Percentiles rank a stretch among this genome's conserved stretches.
Conservation (phyloP, 805 yeast genomes). For the Wickerhamomyces queroliae region DNA sequence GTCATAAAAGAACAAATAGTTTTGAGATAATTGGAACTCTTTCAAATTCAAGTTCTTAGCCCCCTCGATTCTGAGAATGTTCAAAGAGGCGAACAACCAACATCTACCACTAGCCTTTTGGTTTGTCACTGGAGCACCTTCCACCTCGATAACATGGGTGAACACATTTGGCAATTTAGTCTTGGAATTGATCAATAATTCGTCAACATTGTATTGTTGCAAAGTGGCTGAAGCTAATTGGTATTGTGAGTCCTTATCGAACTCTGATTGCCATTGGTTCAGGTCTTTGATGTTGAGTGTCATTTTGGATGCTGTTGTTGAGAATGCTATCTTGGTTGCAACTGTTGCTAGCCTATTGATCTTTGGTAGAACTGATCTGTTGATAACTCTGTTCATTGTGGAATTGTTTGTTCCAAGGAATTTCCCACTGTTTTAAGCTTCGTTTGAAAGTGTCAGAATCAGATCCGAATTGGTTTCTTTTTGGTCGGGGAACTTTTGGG, state of each 20-base stretch:
- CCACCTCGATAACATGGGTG: constrained; percentile 35
- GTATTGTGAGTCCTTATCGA: constrained; percentile 23
- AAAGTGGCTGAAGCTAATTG: constrained; percentile 29
- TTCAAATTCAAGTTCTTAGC: constrained; percentile 58
- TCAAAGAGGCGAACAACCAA: constrained; percentile 85
- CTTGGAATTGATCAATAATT: constrained; percentile 17
- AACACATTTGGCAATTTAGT: constrained; percentile 17
- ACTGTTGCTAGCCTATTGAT: neutral
- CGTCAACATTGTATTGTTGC: constrained; percentile 30
- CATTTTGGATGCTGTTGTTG: neutral
- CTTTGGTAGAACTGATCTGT: neutral
- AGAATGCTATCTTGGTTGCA: neutral
- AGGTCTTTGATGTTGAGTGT: neutral
- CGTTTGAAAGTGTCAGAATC: too few species aligned
- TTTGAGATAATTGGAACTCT: constrained; percentile 70
- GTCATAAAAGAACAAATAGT: constrained; percentile 78
- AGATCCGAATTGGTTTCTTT: too few species aligned
- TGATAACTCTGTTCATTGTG: neutral
- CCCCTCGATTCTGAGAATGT: constrained; percentile 59
- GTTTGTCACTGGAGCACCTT: constrained; percentile 54
- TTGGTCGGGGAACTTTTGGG: too few species aligned
- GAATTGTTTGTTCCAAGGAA: neutral
- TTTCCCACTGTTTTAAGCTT: too few species aligned
- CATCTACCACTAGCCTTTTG: constrained; percentile 79
- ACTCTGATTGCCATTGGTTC: constrained; percentile 20